phyloP scores from a whole-genome alignment of 768 basidiomycete genomes.

The Macrocybe gigantea region DNA sequence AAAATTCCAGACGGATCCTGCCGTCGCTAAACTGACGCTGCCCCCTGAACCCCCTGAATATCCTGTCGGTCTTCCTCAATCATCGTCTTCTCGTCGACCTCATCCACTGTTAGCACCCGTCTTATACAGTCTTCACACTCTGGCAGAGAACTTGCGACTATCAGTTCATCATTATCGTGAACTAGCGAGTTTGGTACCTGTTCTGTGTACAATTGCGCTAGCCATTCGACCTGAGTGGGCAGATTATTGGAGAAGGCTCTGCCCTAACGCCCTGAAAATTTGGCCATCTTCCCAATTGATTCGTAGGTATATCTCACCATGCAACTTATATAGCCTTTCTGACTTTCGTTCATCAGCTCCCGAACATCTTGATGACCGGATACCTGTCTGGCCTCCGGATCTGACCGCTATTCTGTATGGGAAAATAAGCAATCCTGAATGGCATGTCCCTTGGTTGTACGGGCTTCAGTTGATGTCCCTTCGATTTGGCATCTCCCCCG shows the following conservation, averaged over 20 bases:
- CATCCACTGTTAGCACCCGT: conserved; percentile 49
- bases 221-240: conserved; percentile 80
- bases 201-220: conserved; percentile 58
- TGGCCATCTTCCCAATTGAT: conserved; percentile 51
- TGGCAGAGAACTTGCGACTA: conserved; percentile 68
- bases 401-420: conserved; percentile 61
- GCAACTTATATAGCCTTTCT: background rate
- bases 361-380: conserved; percentile 57
- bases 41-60: conserved; percentile 18
- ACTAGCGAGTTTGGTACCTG: conserved; percentile 50
- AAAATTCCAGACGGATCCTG: conserved; percentile 57
- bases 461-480: conserved; percentile 42
- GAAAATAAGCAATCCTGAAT: conserved; percentile 59
- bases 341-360: conserved; percentile 22
- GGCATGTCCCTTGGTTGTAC: conserved; percentile 47
- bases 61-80: conserved; percentile 12
- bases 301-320: conserved; percentile 24
- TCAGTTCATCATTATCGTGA: conserved; percentile 48
- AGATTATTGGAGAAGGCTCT: conserved; percentile 87
- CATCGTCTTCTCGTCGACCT: conserved; percentile 19
- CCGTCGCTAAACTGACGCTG: conserved; percentile 35
- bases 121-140: conserved; percentile 71
- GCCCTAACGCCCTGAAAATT: conserved; percentile 50
- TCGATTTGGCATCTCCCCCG: conserved; percentile 43
- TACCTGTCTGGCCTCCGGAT: conserved; percentile 77